Base-by-base conservation (phyloP, 768 basidiomycete genomes). In the Phlebiopsis flavidoalba region DNA sequence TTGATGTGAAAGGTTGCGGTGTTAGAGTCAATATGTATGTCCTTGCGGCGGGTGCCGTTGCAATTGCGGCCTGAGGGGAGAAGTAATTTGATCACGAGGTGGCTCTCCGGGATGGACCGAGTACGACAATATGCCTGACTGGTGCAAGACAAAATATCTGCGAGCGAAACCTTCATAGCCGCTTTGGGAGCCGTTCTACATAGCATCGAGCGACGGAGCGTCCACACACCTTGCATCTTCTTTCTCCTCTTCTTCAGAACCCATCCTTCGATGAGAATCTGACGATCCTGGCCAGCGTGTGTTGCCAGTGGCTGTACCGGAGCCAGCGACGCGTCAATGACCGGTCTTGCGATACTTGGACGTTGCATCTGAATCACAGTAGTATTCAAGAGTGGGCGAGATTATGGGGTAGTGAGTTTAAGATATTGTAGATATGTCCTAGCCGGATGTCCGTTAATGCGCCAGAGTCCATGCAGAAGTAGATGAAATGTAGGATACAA, bases 241-340 rank as follows among this genome's bases (percentile, higher is more conserved):
- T 91, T 92, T 64, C 91, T 78, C 65, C 91, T 79, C 75, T 94
- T 94, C 77, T 93, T 93, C 62, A 93, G 78, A 5, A 93, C 74
- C 90, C 90, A 93, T 75, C 91, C 91, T 66, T 89, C 80, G 54
- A 75, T 79, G 4, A 88, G 63, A 53, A 84, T 36, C 24, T 26
- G 68, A 33, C 65, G 67, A 24, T 46, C 37, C 5, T 60, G 45
- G 3, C 49, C 35, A 7, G 57, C 48, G 0, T 53, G 24, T 6
- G 65, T 58, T 1, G 63, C 60, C 19, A 65, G 19, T 26, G 65
- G 59, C 11, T 61, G 53, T 8, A 53, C 59, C 17, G 65, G 59
- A 2, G 57, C 62, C 0, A 60, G 50, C 8, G 64, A 65, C 40
- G 64, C 60, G 47, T 64, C 59, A 54, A 61, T 21, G 31, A 21